Percentiles rank a stretch among this genome's conserved stretches.
Evolutionary conservation across 805 yeast species (phyloP).

Genomic region (Wickerhamomyces queroliae): DNA sequence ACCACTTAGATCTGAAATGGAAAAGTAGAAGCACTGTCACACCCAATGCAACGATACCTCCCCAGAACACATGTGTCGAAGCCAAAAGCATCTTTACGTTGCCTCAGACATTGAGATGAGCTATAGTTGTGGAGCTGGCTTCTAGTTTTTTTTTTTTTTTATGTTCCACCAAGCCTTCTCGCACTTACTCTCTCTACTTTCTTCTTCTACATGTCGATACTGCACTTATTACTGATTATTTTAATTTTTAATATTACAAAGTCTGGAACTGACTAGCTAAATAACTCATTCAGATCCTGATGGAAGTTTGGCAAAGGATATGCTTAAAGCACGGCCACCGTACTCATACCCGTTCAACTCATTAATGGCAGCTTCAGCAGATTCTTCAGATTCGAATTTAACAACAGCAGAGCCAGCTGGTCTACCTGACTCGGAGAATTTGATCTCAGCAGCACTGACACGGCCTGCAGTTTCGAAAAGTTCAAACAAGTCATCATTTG

Average conservation of each 20-base stretch:
- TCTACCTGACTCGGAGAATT: conserved; percentile 52
- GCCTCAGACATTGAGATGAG: no score
- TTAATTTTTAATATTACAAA: no score
- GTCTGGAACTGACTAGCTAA: conserved; percentile 1
- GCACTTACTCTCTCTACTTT: no score
- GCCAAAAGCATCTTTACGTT: no score
- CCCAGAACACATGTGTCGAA: no score
- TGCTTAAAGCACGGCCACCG: conserved; percentile 69
- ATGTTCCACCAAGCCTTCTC: no score
- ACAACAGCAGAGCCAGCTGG: conserved; percentile 87
- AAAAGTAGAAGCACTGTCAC: neutral
- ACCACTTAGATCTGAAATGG: conserved; percentile 13
- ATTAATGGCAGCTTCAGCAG: conserved; percentile 69
- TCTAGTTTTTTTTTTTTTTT: no score
- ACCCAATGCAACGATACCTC: neutral
- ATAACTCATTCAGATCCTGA: no score
- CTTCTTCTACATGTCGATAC: no score
- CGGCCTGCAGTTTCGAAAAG: conserved; percentile 80
- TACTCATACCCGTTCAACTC: conserved; percentile 77
- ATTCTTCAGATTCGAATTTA: conserved; percentile 56
- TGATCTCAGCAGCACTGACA: conserved; percentile 73
- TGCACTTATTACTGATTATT: no score
- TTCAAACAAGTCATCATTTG: conserved; percentile 76
- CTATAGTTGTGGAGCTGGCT: no score
- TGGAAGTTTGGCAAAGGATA: conserved; percentile 55